phyloP scores from a whole-genome alignment of 2,329 filamentous ascomycete species.

The Pestalotiopsis sp. region DNA sequence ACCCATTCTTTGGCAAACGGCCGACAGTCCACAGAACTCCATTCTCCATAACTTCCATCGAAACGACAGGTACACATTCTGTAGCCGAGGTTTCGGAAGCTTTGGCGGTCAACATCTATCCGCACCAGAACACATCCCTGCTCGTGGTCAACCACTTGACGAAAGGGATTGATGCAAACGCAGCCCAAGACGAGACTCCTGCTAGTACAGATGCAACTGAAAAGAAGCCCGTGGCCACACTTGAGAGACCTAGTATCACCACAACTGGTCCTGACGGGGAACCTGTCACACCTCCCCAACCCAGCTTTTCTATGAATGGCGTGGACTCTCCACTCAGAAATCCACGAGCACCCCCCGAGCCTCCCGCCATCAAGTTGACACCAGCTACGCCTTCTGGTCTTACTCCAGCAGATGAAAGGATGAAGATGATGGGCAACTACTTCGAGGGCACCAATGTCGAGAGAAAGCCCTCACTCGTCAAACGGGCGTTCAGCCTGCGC shows the following conservation, averaged over 20 bases:
- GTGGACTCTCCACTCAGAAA: conserved; percentile 66
- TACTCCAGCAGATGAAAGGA: conserved; percentile 57
- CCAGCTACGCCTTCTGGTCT: conserved; percentile 64
- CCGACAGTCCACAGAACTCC: conserved; percentile 61
- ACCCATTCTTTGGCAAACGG: conserved; percentile 54
- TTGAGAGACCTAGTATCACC: conserved; percentile 38
- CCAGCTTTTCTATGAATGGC: conserved; percentile 50
- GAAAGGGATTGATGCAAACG: conserved; percentile 50
- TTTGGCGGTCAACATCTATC: conserved; percentile 62
- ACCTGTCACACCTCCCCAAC: conserved; percentile 57
- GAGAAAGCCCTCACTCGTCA: conserved; percentile 55
- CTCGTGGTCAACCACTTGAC: conserved; percentile 61
- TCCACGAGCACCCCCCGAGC: conserved; percentile 60
- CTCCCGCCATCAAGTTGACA: conserved; percentile 59
- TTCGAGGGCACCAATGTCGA: conserved; percentile 45
- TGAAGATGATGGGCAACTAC: conserved; percentile 55
- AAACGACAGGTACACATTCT: conserved; percentile 61
- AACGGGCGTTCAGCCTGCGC: conserved; percentile 53
- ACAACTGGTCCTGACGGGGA: conserved; percentile 41
- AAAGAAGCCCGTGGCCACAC: conserved; percentile 21
- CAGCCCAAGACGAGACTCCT: conserved; percentile 29
- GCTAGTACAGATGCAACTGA: conserved; percentile 19
- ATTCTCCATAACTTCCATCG: conserved; percentile 63
- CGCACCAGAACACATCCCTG: conserved; percentile 67
- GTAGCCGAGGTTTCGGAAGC: conserved; percentile 65